Percentiles rank a stretch among this genome's conserved stretches.
phyloP scores from a whole-genome alignment of 495 filamentous ascomycete species.

The Clavariopsis aquatica region DNA sequence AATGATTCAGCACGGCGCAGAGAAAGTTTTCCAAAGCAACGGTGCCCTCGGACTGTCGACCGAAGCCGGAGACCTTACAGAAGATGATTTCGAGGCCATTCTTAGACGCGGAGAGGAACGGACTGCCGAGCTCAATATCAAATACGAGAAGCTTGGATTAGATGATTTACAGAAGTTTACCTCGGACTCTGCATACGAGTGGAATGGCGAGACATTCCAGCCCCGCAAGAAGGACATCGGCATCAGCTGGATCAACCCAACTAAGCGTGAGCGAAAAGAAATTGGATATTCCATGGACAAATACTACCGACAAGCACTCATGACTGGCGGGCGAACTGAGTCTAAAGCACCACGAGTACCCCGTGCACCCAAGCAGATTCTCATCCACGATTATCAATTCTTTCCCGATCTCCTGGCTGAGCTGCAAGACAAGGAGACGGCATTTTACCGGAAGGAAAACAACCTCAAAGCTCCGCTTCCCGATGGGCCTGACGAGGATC shows the following conservation, averaged over 20 bases:
- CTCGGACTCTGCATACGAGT: slow-evolving; percentile 95
- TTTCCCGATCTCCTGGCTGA: slow-evolving; percentile 80
- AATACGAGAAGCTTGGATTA: slow-evolving; percentile 96
- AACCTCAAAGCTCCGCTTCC: slow-evolving; percentile 84
- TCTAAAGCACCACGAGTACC: slow-evolving; percentile 95
- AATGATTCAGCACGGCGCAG: slow-evolving; percentile 99
- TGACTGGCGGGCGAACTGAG: slow-evolving; percentile 79
- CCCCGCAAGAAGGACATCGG: slow-evolving; percentile 90
- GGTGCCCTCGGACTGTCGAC: slow-evolving; percentile 59
- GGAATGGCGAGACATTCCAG: slow-evolving; percentile 96
- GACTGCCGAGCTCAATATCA: slow-evolving; percentile 84
- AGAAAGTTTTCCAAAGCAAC: slow-evolving; percentile 77
- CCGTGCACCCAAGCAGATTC: slow-evolving; percentile 87
- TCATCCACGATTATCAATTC: slow-evolving; percentile 96
- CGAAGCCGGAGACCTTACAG: slow-evolving; percentile 63
- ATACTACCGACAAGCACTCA: slow-evolving; percentile 91
- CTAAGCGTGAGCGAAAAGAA: slow-evolving; percentile 98
- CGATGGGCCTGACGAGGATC: slow-evolving; percentile 80
- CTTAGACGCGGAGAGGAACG: slow-evolving; percentile 83
- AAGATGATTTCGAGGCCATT: slow-evolving; percentile 89
- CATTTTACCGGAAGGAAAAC: slow-evolving; percentile 92
- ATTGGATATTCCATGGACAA: slow-evolving; percentile 98
- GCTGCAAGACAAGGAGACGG: slow-evolving; percentile 93
- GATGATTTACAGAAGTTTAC: slow-evolving; percentile 98
- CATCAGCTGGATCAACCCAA: slow-evolving; percentile 96